phyloP scores from a whole-genome alignment of 768 basidiomycete species.

The Pleurotus tuber-regium region DNA sequence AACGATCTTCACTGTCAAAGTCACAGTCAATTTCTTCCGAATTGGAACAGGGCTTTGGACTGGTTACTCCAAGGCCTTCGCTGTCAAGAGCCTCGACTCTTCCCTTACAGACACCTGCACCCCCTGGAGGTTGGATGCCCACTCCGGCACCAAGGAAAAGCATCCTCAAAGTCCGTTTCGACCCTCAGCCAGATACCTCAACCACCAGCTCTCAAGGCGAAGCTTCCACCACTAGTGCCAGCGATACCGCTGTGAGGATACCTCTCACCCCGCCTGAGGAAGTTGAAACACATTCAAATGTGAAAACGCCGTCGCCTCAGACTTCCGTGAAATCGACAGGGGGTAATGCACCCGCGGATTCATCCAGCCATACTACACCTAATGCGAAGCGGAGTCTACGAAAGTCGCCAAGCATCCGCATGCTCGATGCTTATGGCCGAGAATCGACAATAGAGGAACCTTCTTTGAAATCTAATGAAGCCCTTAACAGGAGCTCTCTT shows the following conservation, averaged over 20 bases:
- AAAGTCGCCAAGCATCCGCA: slow-evolving; percentile 51
- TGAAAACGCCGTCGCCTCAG: not conserved
- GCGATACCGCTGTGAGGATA: not conserved
- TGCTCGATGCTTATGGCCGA: slow-evolving; percentile 73
- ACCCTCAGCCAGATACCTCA: slow-evolving; percentile 30
- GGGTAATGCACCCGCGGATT: not conserved
- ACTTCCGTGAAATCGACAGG: not conserved
- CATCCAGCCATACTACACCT: slow-evolving; percentile 8
- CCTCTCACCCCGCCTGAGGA: not conserved
- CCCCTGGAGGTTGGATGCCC: slow-evolving; percentile 64
- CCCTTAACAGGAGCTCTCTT: slow-evolving; percentile 24
- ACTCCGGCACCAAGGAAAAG: slow-evolving; percentile 60
- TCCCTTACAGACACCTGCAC: slow-evolving; percentile 58
- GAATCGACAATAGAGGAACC: slow-evolving; percentile 22
- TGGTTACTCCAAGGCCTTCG: slow-evolving; percentile 23
- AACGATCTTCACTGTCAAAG: not conserved
- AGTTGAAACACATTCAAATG: not conserved
- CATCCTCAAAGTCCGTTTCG: slow-evolving; percentile 72
- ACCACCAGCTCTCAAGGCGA: slow-evolving; percentile 19
- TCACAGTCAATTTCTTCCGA: not conserved
- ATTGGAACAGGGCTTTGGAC: not conserved
- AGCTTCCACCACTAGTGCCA: slow-evolving; percentile 16
- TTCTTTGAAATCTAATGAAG: slow-evolving; percentile 18
- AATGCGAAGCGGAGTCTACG: slow-evolving; percentile 31
- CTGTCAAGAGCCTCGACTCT: slow-evolving; percentile 46